phyloP scores from a whole-genome alignment of 192 early-diverging fungal species.

The Coemansia erecta region DNA sequence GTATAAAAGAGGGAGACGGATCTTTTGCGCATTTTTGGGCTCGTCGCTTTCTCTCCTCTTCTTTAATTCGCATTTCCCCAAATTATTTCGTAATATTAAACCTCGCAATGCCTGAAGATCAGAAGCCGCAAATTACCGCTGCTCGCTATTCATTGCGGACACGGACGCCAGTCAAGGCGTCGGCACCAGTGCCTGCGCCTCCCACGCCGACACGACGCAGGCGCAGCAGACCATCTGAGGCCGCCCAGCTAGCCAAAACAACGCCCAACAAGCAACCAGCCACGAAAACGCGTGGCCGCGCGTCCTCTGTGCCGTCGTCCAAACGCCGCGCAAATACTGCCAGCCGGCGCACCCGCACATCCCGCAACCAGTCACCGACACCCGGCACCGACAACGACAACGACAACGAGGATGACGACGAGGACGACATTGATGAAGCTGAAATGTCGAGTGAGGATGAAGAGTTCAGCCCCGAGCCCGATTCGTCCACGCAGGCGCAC shows the following conservation, averaged over 20 bases:
- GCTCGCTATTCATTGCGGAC: constrained; percentile 37
- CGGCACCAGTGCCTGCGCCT: neutral
- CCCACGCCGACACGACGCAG: constrained; percentile 22
- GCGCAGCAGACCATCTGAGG: constrained; percentile 11
- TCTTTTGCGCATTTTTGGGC: neutral
- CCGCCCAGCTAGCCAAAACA: constrained; percentile 4
- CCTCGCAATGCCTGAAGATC: neutral
- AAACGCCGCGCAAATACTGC: neutral
- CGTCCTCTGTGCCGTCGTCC: neutral
- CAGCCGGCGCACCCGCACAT: neutral
- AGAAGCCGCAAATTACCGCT: constrained; percentile 9
- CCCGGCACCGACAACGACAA: neutral
- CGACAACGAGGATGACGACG: constrained; percentile 1
- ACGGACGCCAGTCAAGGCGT: constrained; percentile 28
- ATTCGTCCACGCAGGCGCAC: neutral
- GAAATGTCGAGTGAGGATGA: constrained; percentile 28
- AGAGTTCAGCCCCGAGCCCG: constrained; percentile 6
- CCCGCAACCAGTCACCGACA: neutral
- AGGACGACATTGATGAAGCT: constrained; percentile 13
- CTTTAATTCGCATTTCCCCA: neutral
- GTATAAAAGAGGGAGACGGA: neutral
- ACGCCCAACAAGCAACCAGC: no score
- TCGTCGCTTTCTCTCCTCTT: neutral
- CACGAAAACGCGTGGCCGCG: constrained; percentile 1
- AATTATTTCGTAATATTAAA: constrained; percentile 7